These are phyloP conservation scores for Mucor indicus DNA, from an alignment of 371 early-diverging fungal species.

Conservation along the genomic window DNA sequence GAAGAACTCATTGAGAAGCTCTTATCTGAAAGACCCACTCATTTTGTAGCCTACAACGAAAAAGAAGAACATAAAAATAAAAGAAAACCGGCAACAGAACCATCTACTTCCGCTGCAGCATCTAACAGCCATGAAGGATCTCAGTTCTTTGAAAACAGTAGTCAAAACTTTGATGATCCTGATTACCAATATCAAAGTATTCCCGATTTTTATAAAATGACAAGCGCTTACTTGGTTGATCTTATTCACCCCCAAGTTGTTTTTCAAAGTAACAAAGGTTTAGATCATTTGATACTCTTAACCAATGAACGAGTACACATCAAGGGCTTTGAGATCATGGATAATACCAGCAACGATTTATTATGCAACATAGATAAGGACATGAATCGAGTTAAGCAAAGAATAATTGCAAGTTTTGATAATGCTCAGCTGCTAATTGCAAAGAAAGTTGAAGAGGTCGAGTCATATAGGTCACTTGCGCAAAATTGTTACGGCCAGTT, in stretches of 20 bases:
- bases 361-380: constrained; percentile 29
- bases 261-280: constrained; percentile 37
- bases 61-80: constrained; percentile 20
- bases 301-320: constrained; percentile 57
- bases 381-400: constrained; percentile 56
- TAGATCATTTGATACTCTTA: constrained; percentile 38
- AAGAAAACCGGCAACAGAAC: no score
- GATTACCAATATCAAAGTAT: constrained; percentile 39
- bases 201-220: constrained; percentile 37
- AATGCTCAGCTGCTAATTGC: constrained; percentile 73
- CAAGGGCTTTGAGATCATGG: constrained; percentile 49
- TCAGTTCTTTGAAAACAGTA: no score
- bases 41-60: constrained; percentile 52
- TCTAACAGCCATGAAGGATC: no score
- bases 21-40: constrained; percentile 40
- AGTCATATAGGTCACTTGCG: constrained; percentile 22
- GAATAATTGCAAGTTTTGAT: constrained; percentile 61
- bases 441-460: constrained; percentile 12
- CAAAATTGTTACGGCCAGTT: constrained; percentile 46
- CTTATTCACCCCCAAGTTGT: constrained; percentile 64
- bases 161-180: constrained; percentile 16
- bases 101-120: no score
- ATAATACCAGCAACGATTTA: constrained; percentile 13
- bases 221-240: constrained; percentile 50
- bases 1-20: constrained; percentile 52